phyloP scores from a whole-genome alignment of 2,329 filamentous ascomycete species.

The Ascomycota sp. region DNA sequence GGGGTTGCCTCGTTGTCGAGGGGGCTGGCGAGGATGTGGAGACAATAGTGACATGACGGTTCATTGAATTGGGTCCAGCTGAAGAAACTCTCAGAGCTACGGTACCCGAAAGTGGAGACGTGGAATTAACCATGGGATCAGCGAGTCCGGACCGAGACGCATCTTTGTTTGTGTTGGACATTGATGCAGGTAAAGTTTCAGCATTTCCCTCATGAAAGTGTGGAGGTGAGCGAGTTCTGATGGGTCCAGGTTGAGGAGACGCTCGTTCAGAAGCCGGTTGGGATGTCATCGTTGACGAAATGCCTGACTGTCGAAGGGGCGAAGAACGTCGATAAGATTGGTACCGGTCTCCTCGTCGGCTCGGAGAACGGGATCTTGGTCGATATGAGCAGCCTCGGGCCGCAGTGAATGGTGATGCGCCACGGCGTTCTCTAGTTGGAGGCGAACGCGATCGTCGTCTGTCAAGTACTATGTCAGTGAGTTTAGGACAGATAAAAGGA shows the following conservation, averaged over 20 bases:
- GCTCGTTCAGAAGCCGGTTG: constrained; percentile 28
- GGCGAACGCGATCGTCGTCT: constrained; percentile 36
- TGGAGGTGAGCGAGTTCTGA: constrained; percentile 25
- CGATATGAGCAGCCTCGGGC: constrained; percentile 25
- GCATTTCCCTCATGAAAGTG: constrained; percentile 21
- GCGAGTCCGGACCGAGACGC: constrained; percentile 8
- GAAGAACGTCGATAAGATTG: constrained; percentile 25
- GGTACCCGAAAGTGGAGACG: constrained; percentile 33
- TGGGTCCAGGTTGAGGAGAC: constrained; percentile 28
- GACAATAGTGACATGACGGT: constrained; percentile 18
- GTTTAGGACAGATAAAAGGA: no score
- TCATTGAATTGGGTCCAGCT: constrained; percentile 17
- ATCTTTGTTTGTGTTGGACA: constrained; percentile 9
- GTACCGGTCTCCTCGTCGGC: constrained; percentile 24
- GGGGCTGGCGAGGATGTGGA: constrained; percentile 15
- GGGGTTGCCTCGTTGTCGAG: constrained; percentile 13
- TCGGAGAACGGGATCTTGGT: constrained; percentile 30
- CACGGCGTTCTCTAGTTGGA: constrained; percentile 23
- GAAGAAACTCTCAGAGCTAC: constrained; percentile 31
- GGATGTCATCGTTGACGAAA: constrained; percentile 29
- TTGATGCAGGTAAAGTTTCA: constrained; percentile 7
- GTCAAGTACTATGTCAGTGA: neutral
- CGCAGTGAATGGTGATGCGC: constrained; percentile 11
- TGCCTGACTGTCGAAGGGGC: constrained; percentile 25
- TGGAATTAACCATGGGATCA: constrained; percentile 9